Conservation (phyloP, 2,329 filamentous ascomycete species). For the Helotiales sp. region DNA sequence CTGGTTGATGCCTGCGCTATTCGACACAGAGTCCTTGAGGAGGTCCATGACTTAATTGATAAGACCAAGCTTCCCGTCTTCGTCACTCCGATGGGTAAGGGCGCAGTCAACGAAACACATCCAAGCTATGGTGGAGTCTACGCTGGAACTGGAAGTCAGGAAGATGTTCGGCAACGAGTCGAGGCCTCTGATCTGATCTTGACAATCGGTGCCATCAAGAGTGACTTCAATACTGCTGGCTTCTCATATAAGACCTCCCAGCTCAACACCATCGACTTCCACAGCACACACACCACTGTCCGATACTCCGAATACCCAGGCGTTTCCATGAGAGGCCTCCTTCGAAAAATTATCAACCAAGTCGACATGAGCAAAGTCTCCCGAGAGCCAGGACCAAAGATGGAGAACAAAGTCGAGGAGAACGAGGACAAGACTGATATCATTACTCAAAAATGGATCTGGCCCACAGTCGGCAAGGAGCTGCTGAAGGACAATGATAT, state of each 20-base stretch:
- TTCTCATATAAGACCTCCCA: conserved; percentile 79
- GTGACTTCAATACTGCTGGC: conserved; percentile 79
- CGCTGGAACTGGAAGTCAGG: conserved; percentile 72
- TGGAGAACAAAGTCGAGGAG: conserved; percentile 49
- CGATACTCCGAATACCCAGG: conserved; percentile 78
- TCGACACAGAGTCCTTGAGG: conserved; percentile 70
- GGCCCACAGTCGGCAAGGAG: conserved; percentile 71
- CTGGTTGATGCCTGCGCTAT: conserved; percentile 83
- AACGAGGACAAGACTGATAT: conserved; percentile 40
- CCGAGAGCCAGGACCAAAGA: conserved; percentile 51
- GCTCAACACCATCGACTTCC: conserved; percentile 78
- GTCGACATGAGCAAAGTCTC: conserved; percentile 59
- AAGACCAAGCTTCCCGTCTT: conserved; percentile 78
- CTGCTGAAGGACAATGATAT: conserved; percentile 71
- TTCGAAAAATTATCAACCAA: conserved; percentile 66
- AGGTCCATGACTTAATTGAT: conserved; percentile 71
- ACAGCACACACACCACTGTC: conserved; percentile 71
- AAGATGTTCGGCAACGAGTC: conserved; percentile 61
- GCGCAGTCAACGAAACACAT: conserved; percentile 75
- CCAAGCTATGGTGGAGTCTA: conserved; percentile 83
- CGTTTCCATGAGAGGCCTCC: conserved; percentile 74
- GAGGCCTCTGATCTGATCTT: conserved; percentile 72
- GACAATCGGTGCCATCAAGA: conserved; percentile 67
- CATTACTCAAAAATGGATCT: conserved; percentile 74
- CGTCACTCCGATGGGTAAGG: conserved; percentile 89